Conservation (phyloP, 2,329 filamentous ascomycete species). For the Pseudogymnoascus sp. region DNA sequence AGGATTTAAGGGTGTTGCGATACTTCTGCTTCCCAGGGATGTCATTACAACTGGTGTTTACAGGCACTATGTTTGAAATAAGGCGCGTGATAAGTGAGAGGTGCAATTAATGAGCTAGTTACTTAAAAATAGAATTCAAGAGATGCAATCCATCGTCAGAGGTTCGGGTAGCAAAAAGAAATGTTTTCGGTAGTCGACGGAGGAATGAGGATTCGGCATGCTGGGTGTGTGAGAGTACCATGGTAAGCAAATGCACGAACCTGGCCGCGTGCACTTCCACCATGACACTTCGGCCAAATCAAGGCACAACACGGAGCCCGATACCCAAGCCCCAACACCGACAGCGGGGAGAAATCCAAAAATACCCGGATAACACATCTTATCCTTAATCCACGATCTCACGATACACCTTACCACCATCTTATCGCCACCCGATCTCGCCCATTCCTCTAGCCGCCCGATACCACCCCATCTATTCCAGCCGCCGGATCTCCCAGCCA, state of each 20-base stretch:
- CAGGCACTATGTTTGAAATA: not conserved
- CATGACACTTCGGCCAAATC: not conserved
- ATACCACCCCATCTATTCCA: not conserved
- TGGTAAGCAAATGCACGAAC: not conserved
- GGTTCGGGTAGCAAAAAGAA: not conserved
- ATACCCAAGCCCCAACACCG: not conserved
- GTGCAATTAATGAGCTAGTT: not conserved
- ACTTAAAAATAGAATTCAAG: not conserved
- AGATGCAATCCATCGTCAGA: not conserved
- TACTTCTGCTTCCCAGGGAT: not conserved
- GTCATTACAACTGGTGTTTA: not conserved
- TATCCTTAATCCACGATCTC: constrained; percentile 1
- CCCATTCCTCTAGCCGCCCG: not conserved
- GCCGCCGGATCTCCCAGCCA: not conserved
- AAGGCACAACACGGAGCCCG: not conserved
- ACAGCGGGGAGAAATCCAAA: not conserved
- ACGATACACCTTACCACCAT: not conserved
- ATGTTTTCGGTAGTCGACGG: not conserved
- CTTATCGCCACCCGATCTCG: constrained; percentile 5
- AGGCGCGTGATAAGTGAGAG: not conserved
- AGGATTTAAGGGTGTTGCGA: not conserved
- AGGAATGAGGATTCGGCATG: not conserved
- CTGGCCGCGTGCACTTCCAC: not conserved
- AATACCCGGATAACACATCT: constrained; percentile 3
- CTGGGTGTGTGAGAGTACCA: not conserved